Base-by-base conservation (phyloP, 2,329 filamentous ascomycete genomes). In the Helotiales sp. region DNA sequence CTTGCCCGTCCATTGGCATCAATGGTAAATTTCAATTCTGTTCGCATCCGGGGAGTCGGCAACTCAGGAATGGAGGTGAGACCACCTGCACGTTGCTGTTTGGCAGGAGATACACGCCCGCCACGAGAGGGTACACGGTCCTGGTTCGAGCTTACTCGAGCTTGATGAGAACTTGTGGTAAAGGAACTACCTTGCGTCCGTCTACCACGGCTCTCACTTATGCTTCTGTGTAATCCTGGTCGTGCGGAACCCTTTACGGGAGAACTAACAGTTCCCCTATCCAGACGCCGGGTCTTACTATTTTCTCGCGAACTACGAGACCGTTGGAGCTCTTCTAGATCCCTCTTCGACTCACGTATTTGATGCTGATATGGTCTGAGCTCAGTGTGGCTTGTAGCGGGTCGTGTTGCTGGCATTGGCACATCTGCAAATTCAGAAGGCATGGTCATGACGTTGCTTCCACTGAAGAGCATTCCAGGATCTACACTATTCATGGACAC, bases 21-120 rank as follows among this genome's bases (percentile, higher is more conserved):
- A 60, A 88, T 86, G 15, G 79, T 84, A 60, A 88, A 85, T 64
- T 81, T 84, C 6, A 87, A 82, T 40, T 84, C 80, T 1, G 82
- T 80, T 38, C 81, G 76, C 34, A 78, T 76, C 51, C 76, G 73
- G 42, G 61, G 57, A 2, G 58, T 17, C 29, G 74, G 68, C 10
- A 76, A 71, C 67, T 87, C 85, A 0, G 83, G 83, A 29, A 87
- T 87, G 1, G 84, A 84, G 22, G 79, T 77, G 36, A 87, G 73
- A 2, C 76, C 81, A 2, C 78, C 78, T 0, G 80, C 73, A 47
- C 68, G 71, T 4, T 74, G 70, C 25, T 78, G 68, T 64, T 84
- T 85, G 33, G 79, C 71, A 0, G 84, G 82, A 4, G 83, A 84
- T 34, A 63, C 52, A 50, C 69, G 64, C 12, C 69, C 68, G 17